Conservation (phyloP, 768 basidiomycete species). For the Lactarius evosmus region DNA sequence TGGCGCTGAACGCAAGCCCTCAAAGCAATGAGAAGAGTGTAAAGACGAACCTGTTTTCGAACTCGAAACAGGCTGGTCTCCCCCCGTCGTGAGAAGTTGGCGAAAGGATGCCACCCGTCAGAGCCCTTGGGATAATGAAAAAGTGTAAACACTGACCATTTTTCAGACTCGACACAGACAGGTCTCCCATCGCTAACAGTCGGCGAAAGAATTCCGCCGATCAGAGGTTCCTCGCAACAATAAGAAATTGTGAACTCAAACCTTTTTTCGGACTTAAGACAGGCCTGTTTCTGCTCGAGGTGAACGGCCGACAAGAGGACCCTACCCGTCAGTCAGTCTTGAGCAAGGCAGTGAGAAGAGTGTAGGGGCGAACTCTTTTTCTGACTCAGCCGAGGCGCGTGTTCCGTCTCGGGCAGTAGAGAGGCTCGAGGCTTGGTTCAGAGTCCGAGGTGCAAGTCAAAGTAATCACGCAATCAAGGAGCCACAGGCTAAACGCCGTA, state of each 20-base stretch:
- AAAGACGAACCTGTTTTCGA: constrained; percentile 1
- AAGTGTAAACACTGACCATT: background rate
- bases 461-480: background rate
- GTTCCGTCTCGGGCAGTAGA: too few relatives aligned
- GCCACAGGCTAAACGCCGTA: background rate
- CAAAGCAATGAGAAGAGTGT: too few relatives aligned
- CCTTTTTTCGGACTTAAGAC: background rate
- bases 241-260: background rate
- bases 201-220: background rate
- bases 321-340: background rate
- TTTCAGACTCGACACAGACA: background rate
- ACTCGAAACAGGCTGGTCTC: background rate
- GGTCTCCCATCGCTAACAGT: background rate
- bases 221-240: background rate
- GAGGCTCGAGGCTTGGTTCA: background rate
- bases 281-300: background rate
- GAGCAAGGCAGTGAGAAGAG: too few relatives aligned
- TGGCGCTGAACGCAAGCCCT: too few relatives aligned
- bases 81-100: background rate
- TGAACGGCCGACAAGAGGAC: background rate
- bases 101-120: background rate
- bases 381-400: background rate
- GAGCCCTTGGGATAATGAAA: background rate
- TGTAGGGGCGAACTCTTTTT: background rate
- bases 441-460: background rate